These are phyloP conservation scores for Candida albicans DNA, from an alignment of 1,139 yeast genomes.

Conservation along the genomic window DNA sequence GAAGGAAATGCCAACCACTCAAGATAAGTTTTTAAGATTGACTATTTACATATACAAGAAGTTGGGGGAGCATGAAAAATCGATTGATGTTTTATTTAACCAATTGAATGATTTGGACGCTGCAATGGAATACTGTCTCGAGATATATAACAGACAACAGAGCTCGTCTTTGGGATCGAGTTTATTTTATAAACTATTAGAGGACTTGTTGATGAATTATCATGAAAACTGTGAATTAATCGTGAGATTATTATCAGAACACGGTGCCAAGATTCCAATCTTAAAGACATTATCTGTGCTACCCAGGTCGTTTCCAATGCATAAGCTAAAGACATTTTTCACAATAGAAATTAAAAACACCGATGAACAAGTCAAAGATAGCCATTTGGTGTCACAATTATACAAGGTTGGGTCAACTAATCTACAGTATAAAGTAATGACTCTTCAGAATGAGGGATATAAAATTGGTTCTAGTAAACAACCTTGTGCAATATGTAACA, in stretches of 20 bases:
- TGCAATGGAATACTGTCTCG: slow-evolving; percentile 63
- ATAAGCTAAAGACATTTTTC: slow-evolving; percentile 45
- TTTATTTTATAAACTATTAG: slow-evolving; percentile 38
- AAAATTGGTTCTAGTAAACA: slow-evolving; percentile 38
- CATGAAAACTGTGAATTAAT: slow-evolving; percentile 38
- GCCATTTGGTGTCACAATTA: slow-evolving; percentile 32
- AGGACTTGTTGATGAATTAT: slow-evolving; percentile 37
- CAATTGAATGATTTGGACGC: slow-evolving; percentile 56
- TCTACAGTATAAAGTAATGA: slow-evolving; percentile 36
- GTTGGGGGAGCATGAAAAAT: slow-evolving; percentile 62
- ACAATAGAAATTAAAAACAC: slow-evolving; percentile 44
- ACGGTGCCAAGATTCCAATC: slow-evolving; percentile 58
- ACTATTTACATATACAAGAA: slow-evolving; percentile 60
- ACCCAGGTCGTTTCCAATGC: slow-evolving; percentile 51
- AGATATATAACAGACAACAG: slow-evolving; percentile 40
- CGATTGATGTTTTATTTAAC: slow-evolving; percentile 61
- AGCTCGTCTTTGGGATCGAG: slow-evolving; percentile 39
- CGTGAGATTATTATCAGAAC: slow-evolving; percentile 42
- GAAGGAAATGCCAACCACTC: slow-evolving; percentile 37
- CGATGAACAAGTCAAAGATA: slow-evolving; percentile 26
- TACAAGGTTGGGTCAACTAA: slow-evolving; percentile 40
- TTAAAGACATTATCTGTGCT: slow-evolving; percentile 49
- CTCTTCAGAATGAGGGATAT: slow-evolving; percentile 36
- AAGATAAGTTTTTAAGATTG: slow-evolving; percentile 39
- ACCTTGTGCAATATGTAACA: slow-evolving; percentile 60